phyloP scores from a whole-genome alignment of 2,329 filamentous ascomycete genomes.

The Penicillium psychrosexuale region DNA sequence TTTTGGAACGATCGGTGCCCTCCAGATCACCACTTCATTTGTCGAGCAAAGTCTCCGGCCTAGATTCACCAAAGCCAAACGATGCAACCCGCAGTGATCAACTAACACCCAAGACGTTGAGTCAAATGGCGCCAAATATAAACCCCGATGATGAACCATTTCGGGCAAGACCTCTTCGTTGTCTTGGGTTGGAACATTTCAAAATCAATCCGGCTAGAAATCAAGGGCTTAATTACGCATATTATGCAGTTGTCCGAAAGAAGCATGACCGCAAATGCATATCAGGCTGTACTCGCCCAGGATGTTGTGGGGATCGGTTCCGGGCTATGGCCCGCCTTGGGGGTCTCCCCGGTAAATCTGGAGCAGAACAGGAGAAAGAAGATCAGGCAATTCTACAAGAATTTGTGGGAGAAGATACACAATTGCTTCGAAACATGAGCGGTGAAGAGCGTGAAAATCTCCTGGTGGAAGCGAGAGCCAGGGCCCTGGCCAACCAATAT shows the following conservation, averaged over 20 bases:
- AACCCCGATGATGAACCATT: conserved; percentile 46
- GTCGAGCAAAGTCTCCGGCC: neutral
- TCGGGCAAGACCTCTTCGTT: conserved; percentile 56
- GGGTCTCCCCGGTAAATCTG: conserved; percentile 28
- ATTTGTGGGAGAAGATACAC: conserved; percentile 48
- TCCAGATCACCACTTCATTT: conserved; percentile 19
- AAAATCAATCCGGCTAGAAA: conserved; percentile 74
- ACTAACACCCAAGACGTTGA: neutral
- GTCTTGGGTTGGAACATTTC: conserved; percentile 69
- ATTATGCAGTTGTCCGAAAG: conserved; percentile 68
- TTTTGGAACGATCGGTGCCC: conserved; percentile 32
- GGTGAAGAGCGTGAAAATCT: conserved; percentile 61
- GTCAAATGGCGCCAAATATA: conserved; percentile 9
- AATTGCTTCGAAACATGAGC: conserved; percentile 49
- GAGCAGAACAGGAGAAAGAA: conserved; percentile 15
- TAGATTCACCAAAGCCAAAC: neutral
- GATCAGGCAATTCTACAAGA: conserved; percentile 48
- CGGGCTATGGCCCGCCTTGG: conserved; percentile 58
- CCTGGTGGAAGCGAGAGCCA: conserved; percentile 72
- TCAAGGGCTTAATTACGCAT: conserved; percentile 69
- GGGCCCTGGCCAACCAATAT: conserved; percentile 68
- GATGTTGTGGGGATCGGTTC: conserved; percentile 74
- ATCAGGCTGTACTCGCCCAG: conserved; percentile 68
- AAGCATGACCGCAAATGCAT: conserved; percentile 67
- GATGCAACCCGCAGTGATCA: neutral